Conservation (phyloP, 2,329 filamentous ascomycete species). For the Sporothrix pallida region DNA sequence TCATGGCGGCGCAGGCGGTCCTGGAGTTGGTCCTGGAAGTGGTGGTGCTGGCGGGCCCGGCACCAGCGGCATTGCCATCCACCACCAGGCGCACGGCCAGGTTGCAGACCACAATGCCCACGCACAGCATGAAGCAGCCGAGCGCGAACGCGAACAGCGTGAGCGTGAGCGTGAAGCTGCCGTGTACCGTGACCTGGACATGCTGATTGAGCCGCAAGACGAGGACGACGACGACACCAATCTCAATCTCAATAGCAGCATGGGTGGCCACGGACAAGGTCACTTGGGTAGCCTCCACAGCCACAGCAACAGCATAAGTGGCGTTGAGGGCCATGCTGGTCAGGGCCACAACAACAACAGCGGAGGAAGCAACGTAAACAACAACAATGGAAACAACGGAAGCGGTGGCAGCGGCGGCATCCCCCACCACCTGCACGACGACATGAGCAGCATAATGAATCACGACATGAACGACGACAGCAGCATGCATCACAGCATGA, state of each 20-base stretch:
- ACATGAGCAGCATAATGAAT: conserved; percentile 25
- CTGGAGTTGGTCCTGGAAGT: not conserved
- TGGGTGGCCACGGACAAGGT: not conserved
- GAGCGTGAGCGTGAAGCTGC: conserved; percentile 50
- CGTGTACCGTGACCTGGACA: conserved; percentile 58
- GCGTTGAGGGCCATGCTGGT: not conserved
- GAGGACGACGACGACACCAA: conserved; percentile 50
- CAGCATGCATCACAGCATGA: conserved; percentile 27
- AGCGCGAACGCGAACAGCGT: conserved; percentile 42
- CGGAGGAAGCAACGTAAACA: not conserved
- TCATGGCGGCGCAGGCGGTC: not conserved
- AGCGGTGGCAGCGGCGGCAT: conserved; percentile 8
- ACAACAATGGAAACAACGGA: not conserved
- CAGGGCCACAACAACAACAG: not conserved
- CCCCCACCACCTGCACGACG: conserved; percentile 24
- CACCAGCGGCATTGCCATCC: conserved; percentile 1
- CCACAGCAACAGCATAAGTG: conserved; percentile 16
- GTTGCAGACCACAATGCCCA: conserved; percentile 22
- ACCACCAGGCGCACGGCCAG: conserved; percentile 32
- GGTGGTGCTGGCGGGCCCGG: not conserved
- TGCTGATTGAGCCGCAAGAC: conserved; percentile 56
- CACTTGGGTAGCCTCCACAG: not conserved
- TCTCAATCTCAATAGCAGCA: conserved; percentile 37
- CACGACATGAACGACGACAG: conserved; percentile 30
- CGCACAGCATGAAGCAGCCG: conserved; percentile 42